Percentiles rank a stretch among this genome's conserved stretches.
Evolutionary conservation across 2,329 filamentous ascomycete species (phyloP).

Genomic region (Fusarium sp.): DNA sequence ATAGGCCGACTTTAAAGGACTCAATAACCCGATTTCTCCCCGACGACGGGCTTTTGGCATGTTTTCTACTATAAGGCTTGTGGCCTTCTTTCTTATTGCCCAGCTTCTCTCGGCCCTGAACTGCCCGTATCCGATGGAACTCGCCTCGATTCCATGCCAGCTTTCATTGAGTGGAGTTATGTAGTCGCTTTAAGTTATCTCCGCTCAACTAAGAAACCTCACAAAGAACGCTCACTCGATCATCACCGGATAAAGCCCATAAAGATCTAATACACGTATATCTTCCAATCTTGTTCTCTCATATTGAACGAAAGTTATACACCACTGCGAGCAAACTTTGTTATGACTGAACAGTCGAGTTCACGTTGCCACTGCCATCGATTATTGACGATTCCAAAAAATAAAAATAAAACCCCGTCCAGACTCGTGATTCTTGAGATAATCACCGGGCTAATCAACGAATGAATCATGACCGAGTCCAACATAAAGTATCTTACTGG

Average conservation of each 20-base stretch:
- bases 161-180: background rate
- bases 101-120: background rate
- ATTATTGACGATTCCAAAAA: background rate
- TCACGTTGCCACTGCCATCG: background rate
- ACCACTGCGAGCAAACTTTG: background rate
- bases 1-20: background rate
- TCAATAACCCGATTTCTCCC: background rate
- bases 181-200: background rate
- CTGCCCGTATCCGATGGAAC: background rate
- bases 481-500: slow-evolving; percentile 43
- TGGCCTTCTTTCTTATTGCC: background rate
- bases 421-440: too few species aligned
- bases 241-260: background rate
- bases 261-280: background rate
- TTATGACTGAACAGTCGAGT: background rate
- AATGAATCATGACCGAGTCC: slow-evolving; percentile 38
- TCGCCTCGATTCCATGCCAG: background rate
- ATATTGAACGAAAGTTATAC: background rate
- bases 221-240: background rate
- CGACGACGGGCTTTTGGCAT: background rate
- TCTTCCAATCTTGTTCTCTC: background rate
- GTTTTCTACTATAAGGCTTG: background rate
- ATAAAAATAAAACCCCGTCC: too few species aligned
- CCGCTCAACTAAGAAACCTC: background rate
- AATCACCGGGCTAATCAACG: background rate